A percentile compares a stretch with the other conserved stretches of the same genome.
These are phyloP conservation scores for Lavandula angustifolia DNA, from an alignment of 257 asterid species.

Conservation along the genomic window DNA sequence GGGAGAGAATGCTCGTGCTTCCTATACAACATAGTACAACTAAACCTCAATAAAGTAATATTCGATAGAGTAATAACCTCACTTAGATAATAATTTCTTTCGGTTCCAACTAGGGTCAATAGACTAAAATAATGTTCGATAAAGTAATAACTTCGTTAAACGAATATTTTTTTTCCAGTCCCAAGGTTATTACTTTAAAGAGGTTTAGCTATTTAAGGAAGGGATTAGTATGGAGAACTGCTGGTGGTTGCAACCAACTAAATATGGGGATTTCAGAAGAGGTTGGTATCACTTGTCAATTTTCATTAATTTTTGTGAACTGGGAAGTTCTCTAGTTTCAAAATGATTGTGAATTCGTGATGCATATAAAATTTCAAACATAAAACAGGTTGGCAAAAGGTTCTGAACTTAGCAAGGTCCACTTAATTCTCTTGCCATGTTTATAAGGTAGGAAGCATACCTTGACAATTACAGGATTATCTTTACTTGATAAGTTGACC, in stretches of 20 bases:
- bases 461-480: constrained; percentile 71
- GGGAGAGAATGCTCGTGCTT: neutral
- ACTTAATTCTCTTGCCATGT: neutral
- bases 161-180: too few relatives aligned
- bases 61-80: too few relatives aligned
- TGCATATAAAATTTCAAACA: neutral
- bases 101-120: too few relatives aligned
- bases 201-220: too few relatives aligned
- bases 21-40: constrained; percentile 7
- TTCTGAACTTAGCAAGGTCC: neutral
- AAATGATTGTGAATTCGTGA: neutral
- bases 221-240: neutral
- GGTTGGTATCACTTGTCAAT: neutral
- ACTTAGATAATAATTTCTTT: too few relatives aligned
- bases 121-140: too few relatives aligned
- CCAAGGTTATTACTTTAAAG: too few relatives aligned
- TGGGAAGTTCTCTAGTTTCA: constrained; percentile 7
- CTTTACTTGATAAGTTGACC: constrained; percentile 84
- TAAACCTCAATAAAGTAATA: too few relatives aligned
- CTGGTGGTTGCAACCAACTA: neutral
- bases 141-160: too few relatives aligned
- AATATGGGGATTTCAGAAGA: neutral
- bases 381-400: neutral
- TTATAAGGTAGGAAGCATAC: constrained; percentile 39
- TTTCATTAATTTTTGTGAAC: neutral